Conservation (phyloP, 1,284 basidiomycete genomes). For the Calocybe gambosa region DNA sequence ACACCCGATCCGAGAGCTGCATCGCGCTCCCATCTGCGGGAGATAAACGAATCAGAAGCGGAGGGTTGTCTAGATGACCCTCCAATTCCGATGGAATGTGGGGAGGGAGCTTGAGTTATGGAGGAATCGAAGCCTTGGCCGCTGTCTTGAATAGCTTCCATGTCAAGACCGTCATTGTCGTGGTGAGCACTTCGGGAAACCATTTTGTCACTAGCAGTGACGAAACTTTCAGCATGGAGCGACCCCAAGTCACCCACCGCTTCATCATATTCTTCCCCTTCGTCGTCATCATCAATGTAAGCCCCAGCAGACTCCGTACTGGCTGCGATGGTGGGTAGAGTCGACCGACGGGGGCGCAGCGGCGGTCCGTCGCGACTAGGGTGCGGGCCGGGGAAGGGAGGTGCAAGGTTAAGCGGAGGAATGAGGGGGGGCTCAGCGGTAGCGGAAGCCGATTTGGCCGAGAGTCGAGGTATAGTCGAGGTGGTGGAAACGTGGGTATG, state of each 20-base stretch:
- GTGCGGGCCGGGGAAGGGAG: constrained; percentile 45
- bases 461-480: constrained; percentile 20
- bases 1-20: constrained; percentile 30
- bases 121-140: background rate
- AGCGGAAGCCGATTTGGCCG: constrained; percentile 24
- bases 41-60: constrained; percentile 32
- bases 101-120: constrained; percentile 2
- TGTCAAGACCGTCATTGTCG: constrained; percentile 6
- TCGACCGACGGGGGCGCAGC: constrained; percentile 21
- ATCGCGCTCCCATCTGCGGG: constrained; percentile 35
- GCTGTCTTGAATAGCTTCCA: constrained; percentile 6
- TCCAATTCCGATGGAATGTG: constrained; percentile 2
- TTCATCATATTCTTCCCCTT: constrained; percentile 21
- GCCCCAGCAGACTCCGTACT: constrained; percentile 22
- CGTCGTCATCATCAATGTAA: constrained; percentile 32
- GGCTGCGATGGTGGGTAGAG: constrained; percentile 30
- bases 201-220: constrained; percentile 42
- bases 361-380: constrained; percentile 25
- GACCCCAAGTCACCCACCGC: no score
- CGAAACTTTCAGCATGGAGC: constrained; percentile 52
- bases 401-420: constrained; percentile 51
- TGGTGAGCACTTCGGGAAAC: background rate
- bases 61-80: constrained; percentile 25
- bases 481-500: constrained; percentile 43
- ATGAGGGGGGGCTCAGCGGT: constrained; percentile 43